Evolutionary conservation across 768 basidiomycete genomes (phyloP).

Genomic region (Calocybe cyanea): DNA sequence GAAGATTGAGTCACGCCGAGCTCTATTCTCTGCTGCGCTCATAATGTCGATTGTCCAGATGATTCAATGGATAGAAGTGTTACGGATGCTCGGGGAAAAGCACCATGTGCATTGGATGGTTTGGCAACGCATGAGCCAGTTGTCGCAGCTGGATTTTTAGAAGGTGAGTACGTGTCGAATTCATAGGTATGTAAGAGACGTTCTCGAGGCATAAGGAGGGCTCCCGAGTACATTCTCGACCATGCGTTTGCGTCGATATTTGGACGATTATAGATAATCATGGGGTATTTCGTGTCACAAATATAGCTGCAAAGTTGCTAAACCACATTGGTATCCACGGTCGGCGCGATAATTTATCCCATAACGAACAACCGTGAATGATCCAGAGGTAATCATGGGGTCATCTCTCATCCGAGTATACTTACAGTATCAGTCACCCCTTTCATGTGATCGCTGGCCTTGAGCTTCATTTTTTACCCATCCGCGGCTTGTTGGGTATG

Average conservation of each 20-base stretch:
- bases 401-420: too few species aligned
- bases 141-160: background rate
- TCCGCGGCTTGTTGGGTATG: too few species aligned
- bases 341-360: too few species aligned
- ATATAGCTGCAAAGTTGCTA: too few species aligned
- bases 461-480: too few species aligned
- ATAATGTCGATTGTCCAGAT: constrained; percentile 3
- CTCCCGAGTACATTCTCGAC: background rate
- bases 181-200: background rate
- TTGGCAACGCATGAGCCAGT: background rate
- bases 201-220: background rate
- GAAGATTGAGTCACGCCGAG: constrained; percentile 4
- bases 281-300: background rate
- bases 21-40: background rate
- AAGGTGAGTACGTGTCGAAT: background rate
- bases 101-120: background rate
- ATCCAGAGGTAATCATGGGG: too few species aligned
- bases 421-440: too few species aligned
- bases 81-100: background rate
- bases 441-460: too few species aligned
- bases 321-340: too few species aligned
- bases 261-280: background rate
- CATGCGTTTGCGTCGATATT: background rate
- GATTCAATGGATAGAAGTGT: background rate
- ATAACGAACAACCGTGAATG: too few species aligned